Percentiles rank a stretch among this genome's conserved stretches.
Evolutionary conservation across 2,329 filamentous ascomycete species (phyloP).

Genomic region (Gnomoniopsis smithogilvyi): DNA sequence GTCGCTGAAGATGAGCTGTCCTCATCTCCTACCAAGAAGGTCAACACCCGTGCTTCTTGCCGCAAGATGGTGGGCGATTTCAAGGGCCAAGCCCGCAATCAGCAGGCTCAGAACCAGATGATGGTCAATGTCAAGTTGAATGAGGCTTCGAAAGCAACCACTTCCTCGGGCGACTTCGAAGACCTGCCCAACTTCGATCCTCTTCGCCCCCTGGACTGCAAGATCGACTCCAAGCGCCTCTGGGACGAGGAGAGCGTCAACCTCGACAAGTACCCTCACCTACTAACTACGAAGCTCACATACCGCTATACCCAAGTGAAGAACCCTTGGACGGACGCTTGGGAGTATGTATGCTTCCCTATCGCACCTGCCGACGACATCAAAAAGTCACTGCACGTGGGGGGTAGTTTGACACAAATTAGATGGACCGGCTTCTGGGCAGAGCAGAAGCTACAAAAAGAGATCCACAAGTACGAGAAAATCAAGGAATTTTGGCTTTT

Average conservation of each 20-base stretch:
- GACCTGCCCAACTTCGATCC: neutral
- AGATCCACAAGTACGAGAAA: slow-evolving; percentile 10
- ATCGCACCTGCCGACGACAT: slow-evolving; percentile 11
- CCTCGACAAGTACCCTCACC: neutral
- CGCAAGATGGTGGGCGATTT: neutral
- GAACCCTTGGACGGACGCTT: neutral
- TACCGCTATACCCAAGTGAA: neutral
- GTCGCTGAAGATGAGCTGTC: neutral
- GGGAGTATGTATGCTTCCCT: slow-evolving; percentile 6
- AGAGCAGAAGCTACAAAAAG: slow-evolving; percentile 6
- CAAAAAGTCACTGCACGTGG: slow-evolving; percentile 11
- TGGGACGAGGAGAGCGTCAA: slow-evolving; percentile 4
- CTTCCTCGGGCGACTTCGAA: neutral
- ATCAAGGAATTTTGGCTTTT: slow-evolving; percentile 17
- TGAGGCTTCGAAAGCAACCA: neutral
- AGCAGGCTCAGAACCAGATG: neutral
- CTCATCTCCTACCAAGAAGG: neutral
- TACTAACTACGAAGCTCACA: slow-evolving; percentile 3
- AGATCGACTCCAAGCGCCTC: neutral
- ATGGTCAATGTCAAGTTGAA: neutral
- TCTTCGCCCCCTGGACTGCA: neutral
- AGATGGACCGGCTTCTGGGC: slow-evolving; percentile 4
- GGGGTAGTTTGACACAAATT: neutral
- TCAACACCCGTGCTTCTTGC: neutral
- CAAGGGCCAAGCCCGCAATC: neutral